Evolutionary conservation across 805 yeast species (phyloP).

Genomic region (Cyberlindnera maritima): DNA sequence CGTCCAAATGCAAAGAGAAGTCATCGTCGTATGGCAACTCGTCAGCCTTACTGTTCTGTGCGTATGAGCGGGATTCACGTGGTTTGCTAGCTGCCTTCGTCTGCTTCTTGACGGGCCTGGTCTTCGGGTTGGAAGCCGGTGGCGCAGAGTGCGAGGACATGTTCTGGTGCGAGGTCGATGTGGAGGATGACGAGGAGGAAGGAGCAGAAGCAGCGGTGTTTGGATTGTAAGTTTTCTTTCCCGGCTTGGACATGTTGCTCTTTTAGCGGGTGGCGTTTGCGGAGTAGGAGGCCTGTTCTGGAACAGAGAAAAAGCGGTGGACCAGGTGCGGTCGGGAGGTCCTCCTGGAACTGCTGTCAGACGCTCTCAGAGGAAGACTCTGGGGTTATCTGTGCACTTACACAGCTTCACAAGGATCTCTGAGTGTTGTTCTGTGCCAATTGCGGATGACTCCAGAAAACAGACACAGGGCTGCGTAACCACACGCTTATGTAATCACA

Average conservation of each 20-base stretch:
- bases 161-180: slow-evolving; percentile 1
- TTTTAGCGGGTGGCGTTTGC: background rate
- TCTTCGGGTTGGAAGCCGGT: slow-evolving; percentile 13
- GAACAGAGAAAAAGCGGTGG: too few relatives aligned
- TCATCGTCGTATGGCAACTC: slow-evolving; percentile 19
- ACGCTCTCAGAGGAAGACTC: too few relatives aligned
- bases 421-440: too few relatives aligned
- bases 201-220: slow-evolving; percentile 20
- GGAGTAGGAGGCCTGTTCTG: too few relatives aligned
- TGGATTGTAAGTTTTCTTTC: slow-evolving; percentile 20
- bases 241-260: background rate
- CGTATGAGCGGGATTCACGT: slow-evolving; percentile 2
- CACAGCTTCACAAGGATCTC: too few relatives aligned
- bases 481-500: too few relatives aligned
- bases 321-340: too few relatives aligned
- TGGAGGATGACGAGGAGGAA: background rate
- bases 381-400: too few relatives aligned
- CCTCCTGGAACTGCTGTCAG: background rate
- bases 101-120: slow-evolving; percentile 1
- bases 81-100: background rate
- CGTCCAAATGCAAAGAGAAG: slow-evolving; percentile 33
- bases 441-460: too few relatives aligned
- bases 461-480: too few relatives aligned
- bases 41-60: background rate
- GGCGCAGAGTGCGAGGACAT: slow-evolving; percentile 23